These are phyloP conservation scores for Phytopythium chamaehyphon DNA, from an alignment of 352 stramenopile genomes.

Conservation along the genomic window DNA sequence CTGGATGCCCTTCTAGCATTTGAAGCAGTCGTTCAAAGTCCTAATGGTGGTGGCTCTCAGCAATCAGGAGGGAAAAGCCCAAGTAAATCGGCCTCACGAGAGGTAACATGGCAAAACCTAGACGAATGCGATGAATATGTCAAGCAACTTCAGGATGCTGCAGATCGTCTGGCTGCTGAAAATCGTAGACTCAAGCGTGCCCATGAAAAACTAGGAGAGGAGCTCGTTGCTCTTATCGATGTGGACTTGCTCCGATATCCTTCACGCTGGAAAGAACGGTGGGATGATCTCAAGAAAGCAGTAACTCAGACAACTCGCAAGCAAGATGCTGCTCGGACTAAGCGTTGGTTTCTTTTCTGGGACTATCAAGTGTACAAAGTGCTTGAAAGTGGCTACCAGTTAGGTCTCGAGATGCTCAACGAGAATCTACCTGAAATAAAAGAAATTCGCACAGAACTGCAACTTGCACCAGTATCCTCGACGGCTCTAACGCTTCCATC, in stretches of 20 bases:
- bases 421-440: constrained; percentile 91
- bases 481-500: constrained; percentile 2
- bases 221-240: constrained; percentile 84
- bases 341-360: constrained; percentile 92
- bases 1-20: constrained; percentile 91
- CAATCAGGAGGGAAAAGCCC: constrained; percentile 31
- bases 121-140: constrained; percentile 93
- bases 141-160: constrained; percentile 85
- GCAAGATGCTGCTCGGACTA: constrained; percentile 77
- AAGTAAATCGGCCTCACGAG: constrained; percentile 27
- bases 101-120: constrained; percentile 89
- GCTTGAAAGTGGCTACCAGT: constrained; percentile 91
- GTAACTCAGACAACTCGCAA: constrained; percentile 69
- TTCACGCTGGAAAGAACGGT: constrained; percentile 85
- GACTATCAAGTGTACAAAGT: constrained; percentile 96
- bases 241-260: constrained; percentile 87
- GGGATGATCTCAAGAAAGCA: constrained; percentile 76
- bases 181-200: constrained; percentile 89
- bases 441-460: constrained; percentile 73
- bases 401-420: constrained; percentile 94
- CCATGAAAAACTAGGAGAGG: constrained; percentile 78
- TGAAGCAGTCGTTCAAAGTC: constrained; percentile 76
- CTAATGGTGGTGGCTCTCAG: constrained; percentile 26
- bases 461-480: constrained; percentile 36
- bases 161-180: constrained; percentile 85